phyloP scores from a whole-genome alignment of 352 stramenopile species.

The Phytophthora ramorum region DNA sequence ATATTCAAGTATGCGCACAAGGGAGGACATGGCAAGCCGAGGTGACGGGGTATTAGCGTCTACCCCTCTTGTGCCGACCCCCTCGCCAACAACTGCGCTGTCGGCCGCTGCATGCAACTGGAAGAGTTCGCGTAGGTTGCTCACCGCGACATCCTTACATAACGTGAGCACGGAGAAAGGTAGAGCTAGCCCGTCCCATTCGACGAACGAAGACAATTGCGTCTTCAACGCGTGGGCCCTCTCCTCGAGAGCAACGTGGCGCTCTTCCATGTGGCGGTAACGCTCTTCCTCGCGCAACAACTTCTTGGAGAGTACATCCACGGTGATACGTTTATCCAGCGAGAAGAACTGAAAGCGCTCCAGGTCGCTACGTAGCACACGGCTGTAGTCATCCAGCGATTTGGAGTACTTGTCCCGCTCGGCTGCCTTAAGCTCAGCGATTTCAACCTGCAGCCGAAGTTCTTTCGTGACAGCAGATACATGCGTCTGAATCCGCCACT shows the following conservation, averaged over 20 bases:
- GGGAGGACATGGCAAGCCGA: slow-evolving; percentile 46
- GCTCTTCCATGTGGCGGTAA: slow-evolving; percentile 65
- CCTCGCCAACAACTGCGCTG: slow-evolving; percentile 13
- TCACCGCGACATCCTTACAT: slow-evolving; percentile 59
- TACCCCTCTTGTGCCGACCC: neutral
- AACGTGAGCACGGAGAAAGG: slow-evolving; percentile 57
- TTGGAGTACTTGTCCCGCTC: slow-evolving; percentile 73
- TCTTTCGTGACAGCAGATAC: slow-evolving; percentile 47
- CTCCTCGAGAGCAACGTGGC: slow-evolving; percentile 60
- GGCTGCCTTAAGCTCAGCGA: slow-evolving; percentile 58
- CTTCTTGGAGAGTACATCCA: slow-evolving; percentile 83
- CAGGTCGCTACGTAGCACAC: slow-evolving; percentile 72
- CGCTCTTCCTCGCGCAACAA: slow-evolving; percentile 74
- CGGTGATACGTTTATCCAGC: slow-evolving; percentile 76
- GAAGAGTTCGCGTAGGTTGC: slow-evolving; percentile 63
- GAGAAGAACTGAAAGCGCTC: slow-evolving; percentile 84
- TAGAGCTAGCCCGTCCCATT: slow-evolving; percentile 57
- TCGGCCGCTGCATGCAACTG: slow-evolving; percentile 43
- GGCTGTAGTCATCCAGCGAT: slow-evolving; percentile 75
- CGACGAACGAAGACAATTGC: slow-evolving; percentile 57
- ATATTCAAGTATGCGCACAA: slow-evolving; percentile 57
- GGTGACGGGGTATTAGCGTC: slow-evolving; percentile 19
- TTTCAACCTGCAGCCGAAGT: slow-evolving; percentile 58
- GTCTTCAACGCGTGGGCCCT: slow-evolving; percentile 48
- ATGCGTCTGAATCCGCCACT: slow-evolving; percentile 52